phyloP scores from a whole-genome alignment of 2,329 filamentous ascomycete species.

The Ophiostoma novo-ulmi region DNA sequence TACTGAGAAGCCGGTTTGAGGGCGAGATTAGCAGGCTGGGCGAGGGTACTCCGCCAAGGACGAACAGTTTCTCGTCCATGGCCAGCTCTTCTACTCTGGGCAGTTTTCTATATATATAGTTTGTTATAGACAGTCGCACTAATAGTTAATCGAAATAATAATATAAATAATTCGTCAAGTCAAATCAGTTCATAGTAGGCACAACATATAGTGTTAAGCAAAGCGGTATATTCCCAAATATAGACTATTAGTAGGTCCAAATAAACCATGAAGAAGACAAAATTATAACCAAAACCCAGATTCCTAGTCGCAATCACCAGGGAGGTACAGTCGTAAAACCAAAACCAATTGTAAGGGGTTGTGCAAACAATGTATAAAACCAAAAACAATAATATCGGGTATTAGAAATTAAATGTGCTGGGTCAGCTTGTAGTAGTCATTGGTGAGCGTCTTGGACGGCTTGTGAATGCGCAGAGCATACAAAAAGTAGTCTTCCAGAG shows the following conservation, averaged over 20 bases:
- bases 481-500: constrained; percentile 61
- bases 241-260: not conserved
- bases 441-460: constrained; percentile 17
- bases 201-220: no score
- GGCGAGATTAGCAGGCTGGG: constrained; percentile 14
- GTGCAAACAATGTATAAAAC: not conserved
- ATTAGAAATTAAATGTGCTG: not conserved
- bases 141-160: not conserved
- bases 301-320: not conserved
- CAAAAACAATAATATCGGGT: not conserved
- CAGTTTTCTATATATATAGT: not conserved
- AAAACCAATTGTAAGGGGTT: not conserved
- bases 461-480: constrained; percentile 36
- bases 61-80: not conserved
- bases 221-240: not conserved
- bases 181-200: not conserved
- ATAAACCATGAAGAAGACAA: not conserved
- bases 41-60: not conserved
- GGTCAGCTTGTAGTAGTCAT: constrained; percentile 14
- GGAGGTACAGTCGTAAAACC: not conserved
- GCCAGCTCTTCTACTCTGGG: not conserved
- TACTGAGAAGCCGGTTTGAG: constrained; percentile 13
- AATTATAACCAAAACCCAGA: not conserved
- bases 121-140: not conserved
- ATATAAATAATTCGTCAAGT: not conserved